phyloP scores from a whole-genome alignment of 495 filamentous ascomycete species.

The Neurospora discreta region DNA sequence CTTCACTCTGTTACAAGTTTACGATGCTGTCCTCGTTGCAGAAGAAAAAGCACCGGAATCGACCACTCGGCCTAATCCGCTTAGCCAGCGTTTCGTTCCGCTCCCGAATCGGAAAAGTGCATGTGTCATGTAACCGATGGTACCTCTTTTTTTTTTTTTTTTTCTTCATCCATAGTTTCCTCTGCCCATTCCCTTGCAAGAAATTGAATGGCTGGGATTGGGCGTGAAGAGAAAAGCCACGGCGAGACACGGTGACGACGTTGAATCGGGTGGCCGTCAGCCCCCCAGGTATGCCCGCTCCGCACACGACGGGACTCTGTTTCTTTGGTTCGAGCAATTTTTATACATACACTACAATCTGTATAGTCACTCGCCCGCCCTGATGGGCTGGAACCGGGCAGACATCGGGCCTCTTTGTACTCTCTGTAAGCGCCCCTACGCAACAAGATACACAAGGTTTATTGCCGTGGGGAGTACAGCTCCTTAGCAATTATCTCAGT shows the following conservation, averaged over 20 bases:
- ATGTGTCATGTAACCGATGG: background rate
- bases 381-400: background rate
- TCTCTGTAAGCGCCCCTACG: background rate
- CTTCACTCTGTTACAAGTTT: background rate
- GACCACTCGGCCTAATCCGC: background rate
- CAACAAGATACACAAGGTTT: background rate
- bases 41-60: background rate
- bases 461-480: background rate
- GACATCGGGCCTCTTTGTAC: background rate
- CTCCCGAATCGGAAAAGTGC: background rate
- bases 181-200: background rate
- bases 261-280: constrained; percentile 14
- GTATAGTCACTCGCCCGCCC: background rate
- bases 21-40: background rate
- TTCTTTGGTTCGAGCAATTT: background rate
- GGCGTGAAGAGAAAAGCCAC: constrained; percentile 10
- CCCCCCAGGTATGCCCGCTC: background rate
- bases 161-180: background rate
- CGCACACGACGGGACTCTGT: background rate
- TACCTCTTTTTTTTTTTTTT: background rate
- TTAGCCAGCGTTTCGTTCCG: background rate
- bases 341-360: background rate
- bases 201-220: constrained; percentile 19
- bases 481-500: background rate
- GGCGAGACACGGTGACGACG: constrained; percentile 13